Evolutionary conservation across 345 rosid species (phyloP).

Genomic region (Syzygium jambos): DNA sequence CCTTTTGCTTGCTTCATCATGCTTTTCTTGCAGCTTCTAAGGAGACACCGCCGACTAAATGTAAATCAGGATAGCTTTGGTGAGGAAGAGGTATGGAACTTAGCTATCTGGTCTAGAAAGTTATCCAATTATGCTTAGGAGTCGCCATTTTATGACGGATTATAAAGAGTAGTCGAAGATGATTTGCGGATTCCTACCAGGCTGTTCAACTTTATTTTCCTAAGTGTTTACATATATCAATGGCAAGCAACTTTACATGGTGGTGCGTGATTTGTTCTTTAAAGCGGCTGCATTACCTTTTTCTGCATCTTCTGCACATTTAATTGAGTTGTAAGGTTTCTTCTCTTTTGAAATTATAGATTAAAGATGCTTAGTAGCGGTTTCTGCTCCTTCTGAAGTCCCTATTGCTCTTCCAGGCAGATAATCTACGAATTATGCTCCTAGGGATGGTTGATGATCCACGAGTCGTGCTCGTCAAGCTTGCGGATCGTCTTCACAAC

Average conservation of each 20-base stretch:
- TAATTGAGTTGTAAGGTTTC: neutral
- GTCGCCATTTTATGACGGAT: neutral
- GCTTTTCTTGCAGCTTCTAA: constrained; percentile 30
- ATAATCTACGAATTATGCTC: constrained; percentile 60
- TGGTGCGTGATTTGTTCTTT: neutral
- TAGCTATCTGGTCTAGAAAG: neutral
- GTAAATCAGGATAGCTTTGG: constrained; percentile 38
- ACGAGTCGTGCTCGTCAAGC: constrained; percentile 73
- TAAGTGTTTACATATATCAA: neutral
- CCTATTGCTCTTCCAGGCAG: constrained; percentile 28
- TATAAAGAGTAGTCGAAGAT: neutral
- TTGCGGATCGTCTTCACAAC: constrained; percentile 77
- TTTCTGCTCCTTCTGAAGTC: neutral
- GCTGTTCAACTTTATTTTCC: neutral
- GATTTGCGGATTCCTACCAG: neutral
- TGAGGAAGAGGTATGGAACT: constrained; percentile 42
- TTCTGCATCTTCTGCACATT: neutral
- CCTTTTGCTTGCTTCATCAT: neutral
- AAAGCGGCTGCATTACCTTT: neutral
- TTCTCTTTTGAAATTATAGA: neutral
- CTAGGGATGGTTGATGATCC: constrained; percentile 84
- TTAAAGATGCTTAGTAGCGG: neutral
- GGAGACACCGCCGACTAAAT: constrained; percentile 64
- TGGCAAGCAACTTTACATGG: neutral
- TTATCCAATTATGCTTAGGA: neutral